A percentile compares a stretch with the other conserved stretches of the same genome.
Evolutionary conservation across 2,329 filamentous ascomycete genomes (phyloP).

Genomic region (Paraphoma chrysanthemicola): DNA sequence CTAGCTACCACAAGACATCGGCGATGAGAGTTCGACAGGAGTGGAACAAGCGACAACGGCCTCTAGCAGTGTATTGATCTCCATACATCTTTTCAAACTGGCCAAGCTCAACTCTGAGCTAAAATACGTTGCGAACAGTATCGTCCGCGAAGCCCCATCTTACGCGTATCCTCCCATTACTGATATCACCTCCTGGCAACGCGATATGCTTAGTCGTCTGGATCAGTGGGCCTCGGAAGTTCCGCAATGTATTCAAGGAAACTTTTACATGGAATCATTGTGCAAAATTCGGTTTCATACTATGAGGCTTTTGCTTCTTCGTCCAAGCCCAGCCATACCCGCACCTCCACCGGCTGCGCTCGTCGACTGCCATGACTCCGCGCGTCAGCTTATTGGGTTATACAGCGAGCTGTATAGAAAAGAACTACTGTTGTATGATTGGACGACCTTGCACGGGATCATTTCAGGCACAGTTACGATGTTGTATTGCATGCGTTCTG

Average conservation of each 20-base stretch:
- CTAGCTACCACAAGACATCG: slow-evolving; percentile 26
- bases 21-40: slow-evolving; percentile 13
- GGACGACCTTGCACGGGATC: slow-evolving; percentile 58
- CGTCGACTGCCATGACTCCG: slow-evolving; percentile 53
- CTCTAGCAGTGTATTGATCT: slow-evolving; percentile 10
- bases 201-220: slow-evolving; percentile 31
- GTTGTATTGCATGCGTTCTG: slow-evolving; percentile 59
- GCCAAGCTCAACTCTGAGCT: slow-evolving; percentile 62
- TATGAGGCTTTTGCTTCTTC: slow-evolving; percentile 57
- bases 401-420: slow-evolving; percentile 55
- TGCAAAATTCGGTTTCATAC: slow-evolving; percentile 59
- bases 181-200: slow-evolving; percentile 39
- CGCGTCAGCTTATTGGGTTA: slow-evolving; percentile 50
- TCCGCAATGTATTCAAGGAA: neutral
- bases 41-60: neutral
- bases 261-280: slow-evolving; percentile 32
- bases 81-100: slow-evolving; percentile 57
- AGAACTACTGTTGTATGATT: slow-evolving; percentile 51
- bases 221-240: slow-evolving; percentile 10
- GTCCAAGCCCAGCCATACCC: slow-evolving; percentile 61
- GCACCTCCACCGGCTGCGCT: slow-evolving; percentile 53
- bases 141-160: slow-evolving; percentile 54
- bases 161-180: slow-evolving; percentile 54
- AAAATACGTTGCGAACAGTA: slow-evolving; percentile 64
- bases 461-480: slow-evolving; percentile 59